Percentiles rank a stretch among this genome's conserved stretches.
Conservation (phyloP, 2,329 filamentous ascomycete species). For the Cercospora sp. region DNA sequence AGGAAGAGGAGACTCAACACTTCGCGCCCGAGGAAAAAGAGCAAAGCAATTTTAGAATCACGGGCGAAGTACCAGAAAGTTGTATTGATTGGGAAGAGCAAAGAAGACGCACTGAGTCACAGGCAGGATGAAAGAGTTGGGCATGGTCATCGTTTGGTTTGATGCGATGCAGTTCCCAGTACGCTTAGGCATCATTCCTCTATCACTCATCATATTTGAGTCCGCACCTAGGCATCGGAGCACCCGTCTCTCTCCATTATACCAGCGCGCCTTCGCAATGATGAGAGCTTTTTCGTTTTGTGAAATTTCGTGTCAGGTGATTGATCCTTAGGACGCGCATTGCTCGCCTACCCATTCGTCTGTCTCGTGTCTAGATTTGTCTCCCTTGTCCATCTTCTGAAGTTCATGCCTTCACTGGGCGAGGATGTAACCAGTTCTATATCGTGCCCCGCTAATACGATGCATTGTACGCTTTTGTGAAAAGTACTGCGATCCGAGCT, state of each 20-base stretch:
- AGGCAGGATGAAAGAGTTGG: neutral
- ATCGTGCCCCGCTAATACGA: conserved; percentile 3
- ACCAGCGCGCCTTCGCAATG: conserved; percentile 7
- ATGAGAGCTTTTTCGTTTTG: neutral
- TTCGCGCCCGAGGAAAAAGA: neutral
- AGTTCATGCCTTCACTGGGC: neutral
- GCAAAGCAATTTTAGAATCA: neutral
- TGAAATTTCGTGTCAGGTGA: neutral
- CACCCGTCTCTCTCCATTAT: conserved; percentile 7
- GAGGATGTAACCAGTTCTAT: neutral
- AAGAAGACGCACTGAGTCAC: neutral
- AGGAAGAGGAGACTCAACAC: neutral
- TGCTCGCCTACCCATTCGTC: neutral
- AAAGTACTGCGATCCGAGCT: neutral
- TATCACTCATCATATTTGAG: neutral
- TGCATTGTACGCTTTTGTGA: neutral
- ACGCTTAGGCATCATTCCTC: neutral
- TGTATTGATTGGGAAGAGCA: neutral
- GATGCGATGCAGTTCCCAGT: neutral
- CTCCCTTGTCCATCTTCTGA: neutral
- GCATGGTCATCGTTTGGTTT: neutral
- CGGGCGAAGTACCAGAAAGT: neutral
- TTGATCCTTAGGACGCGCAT: neutral
- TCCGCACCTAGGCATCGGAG: conserved; percentile 6
- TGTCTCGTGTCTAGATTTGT: neutral